Evolutionary conservation across 139 green algal genomes (phyloP).

Genomic region (Pseudopediastrum boryanum): DNA sequence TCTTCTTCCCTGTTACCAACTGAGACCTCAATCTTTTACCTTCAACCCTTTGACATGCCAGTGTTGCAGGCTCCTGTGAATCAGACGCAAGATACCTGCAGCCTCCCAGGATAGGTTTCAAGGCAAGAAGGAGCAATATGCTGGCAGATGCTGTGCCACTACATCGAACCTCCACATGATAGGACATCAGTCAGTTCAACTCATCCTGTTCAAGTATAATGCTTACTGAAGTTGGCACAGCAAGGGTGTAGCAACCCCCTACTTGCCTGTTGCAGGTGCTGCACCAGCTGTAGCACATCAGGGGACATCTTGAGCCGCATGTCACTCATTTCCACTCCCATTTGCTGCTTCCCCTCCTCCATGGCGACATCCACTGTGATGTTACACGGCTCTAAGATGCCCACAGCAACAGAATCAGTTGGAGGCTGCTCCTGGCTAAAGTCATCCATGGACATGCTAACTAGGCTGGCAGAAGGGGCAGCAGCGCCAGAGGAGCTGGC

Average conservation of each 20-base stretch:
- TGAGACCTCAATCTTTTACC: too few species aligned
- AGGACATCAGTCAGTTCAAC: too few species aligned
- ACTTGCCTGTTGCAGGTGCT: conserved; percentile 40
- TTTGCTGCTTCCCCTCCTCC: background rate
- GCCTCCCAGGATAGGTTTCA: too few species aligned
- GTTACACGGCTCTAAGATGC: conserved; percentile 52
- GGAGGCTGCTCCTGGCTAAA: background rate
- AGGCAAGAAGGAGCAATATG: too few species aligned
- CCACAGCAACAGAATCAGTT: background rate
- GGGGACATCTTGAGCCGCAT: conserved; percentile 70
- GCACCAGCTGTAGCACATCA: conserved; percentile 70
- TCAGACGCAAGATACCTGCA: too few species aligned
- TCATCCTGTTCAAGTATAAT: too few species aligned
- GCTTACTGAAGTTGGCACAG: too few species aligned
- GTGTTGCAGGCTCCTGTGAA: too few species aligned
- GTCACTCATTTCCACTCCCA: conserved; percentile 36
- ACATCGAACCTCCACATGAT: too few species aligned
- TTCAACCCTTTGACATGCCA: too few species aligned
- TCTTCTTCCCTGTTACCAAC: too few species aligned
- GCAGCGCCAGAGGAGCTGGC: background rate
- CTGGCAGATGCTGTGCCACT: too few species aligned
- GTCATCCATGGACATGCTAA: background rate
- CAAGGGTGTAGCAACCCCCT: background rate
- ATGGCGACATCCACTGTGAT: conserved; percentile 17
- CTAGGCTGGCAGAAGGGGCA: background rate